phyloP scores from a whole-genome alignment of 108 stramenopile genomes.

The Skeletonema grethae region DNA sequence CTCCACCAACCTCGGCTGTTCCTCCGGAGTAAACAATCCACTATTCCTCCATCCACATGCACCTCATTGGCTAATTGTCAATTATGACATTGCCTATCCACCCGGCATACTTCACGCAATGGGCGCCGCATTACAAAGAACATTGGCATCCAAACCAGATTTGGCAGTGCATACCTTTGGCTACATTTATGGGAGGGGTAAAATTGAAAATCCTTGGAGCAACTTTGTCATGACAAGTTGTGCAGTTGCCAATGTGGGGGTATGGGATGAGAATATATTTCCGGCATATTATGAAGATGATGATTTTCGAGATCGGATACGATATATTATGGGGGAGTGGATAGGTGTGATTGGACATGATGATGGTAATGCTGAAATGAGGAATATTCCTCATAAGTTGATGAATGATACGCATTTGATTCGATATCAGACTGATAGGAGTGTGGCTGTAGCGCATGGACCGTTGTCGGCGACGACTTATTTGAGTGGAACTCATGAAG shows the following conservation, averaged over 20 bases:
- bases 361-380: constrained; percentile 13
- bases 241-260: constrained; percentile 37
- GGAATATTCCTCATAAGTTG: constrained; percentile 17
- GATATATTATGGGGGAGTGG: constrained; percentile 44
- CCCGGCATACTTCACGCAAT: constrained; percentile 25
- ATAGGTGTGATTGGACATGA: constrained; percentile 24
- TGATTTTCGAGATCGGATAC: constrained; percentile 44
- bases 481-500: constrained; percentile 43
- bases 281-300: constrained; percentile 54
- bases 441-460: constrained; percentile 46
- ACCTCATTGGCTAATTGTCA: constrained; percentile 43
- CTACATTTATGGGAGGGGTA: constrained; percentile 45
- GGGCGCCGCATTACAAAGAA: constrained; percentile 21
- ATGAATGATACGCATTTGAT: constrained; percentile 47
- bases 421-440: constrained; percentile 43
- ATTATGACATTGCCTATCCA: constrained; percentile 53
- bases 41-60: constrained; percentile 39
- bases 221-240: constrained; percentile 48
- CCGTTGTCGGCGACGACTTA: constrained; percentile 35
- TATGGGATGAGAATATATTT: constrained; percentile 49
- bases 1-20: constrained; percentile 45
- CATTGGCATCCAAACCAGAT: constrained; percentile 6
- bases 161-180: constrained; percentile 45
- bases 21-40: constrained; percentile 42
- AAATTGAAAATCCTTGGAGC: constrained; percentile 50